Base-by-base conservation (phyloP, 345 rosid species). In the Viola odorata region DNA sequence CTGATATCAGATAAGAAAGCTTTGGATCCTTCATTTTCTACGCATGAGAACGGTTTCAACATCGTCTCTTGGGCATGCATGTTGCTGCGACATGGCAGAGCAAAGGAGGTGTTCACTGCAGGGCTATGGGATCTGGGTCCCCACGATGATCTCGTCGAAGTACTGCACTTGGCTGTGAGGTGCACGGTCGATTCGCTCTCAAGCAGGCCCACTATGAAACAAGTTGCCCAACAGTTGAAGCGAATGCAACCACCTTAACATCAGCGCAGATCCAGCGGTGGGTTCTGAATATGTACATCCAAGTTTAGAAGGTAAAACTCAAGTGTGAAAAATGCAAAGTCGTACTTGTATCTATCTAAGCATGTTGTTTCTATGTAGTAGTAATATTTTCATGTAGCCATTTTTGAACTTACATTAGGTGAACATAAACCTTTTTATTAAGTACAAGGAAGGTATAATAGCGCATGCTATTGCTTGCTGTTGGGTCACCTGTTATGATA, bases 21-120 rank as follows among this genome's bases (percentile, higher is more conserved):
- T 8, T 41, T 73, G 72, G 80, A 77, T 44, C 77, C 77, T 55
- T 77, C 77, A 13, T 69, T 77, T 64, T 77, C 75, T 37, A 47
- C 70, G 3, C 69, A 77, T 15, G 75, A 55, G 49, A 66, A 73
- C 39, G 77, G 77, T 45, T 77, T 73, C 67, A 77, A 66, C 53
- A 69, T 77, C 41, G 66, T 77, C 13, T 73, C 77, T 48, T 77
- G 72, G 77, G 81, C 75, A 0, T 72, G 63, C 57, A 69, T 77
- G 77, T 63, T 68, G 40, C 39, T 77, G 15, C 63, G 59, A 15
- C 63, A 62, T 8, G 75, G 80, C 42, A 70, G 50, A 56, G 80
- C 58, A 0, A 63, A 65, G 67, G 77, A 77, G 41, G 69, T 62
- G n/a, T 77, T 77, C 63, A 73, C 64, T 50, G 38, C 67, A 7